A percentile compares a stretch with the other conserved stretches of the same genome.
phyloP scores from a whole-genome alignment of 805 yeast genomes.

The Myxozyma geophila region DNA sequence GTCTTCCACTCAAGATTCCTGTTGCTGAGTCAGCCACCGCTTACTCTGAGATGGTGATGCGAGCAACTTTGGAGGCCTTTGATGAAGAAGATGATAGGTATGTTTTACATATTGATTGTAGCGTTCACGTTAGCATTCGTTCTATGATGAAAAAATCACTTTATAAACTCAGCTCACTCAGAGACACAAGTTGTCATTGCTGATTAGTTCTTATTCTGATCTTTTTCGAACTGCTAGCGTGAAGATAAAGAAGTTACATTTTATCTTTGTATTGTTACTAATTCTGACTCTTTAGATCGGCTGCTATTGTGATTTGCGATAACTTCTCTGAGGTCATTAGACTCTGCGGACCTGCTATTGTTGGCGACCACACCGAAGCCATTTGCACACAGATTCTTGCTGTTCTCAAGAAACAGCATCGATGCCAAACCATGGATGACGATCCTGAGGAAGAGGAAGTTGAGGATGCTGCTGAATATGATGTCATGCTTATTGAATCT shows the following conservation, averaged over 20 bases:
- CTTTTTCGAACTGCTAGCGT: not conserved
- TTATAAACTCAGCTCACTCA: constrained; percentile 39
- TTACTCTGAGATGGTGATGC: constrained; percentile 69
- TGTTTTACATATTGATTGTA: constrained; percentile 44
- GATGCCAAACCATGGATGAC: constrained; percentile 78
- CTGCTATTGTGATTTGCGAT: constrained; percentile 77
- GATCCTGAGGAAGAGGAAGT: constrained; percentile 50
- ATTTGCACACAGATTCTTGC: constrained; percentile 73
- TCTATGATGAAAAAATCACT: constrained; percentile 32
- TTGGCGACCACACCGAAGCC: constrained; percentile 64
- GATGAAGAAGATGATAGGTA: constrained; percentile 82
- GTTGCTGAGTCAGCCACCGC: constrained; percentile 61
- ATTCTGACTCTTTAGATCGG: constrained; percentile 10
- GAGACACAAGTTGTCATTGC: constrained; percentile 39
- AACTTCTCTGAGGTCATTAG: constrained; percentile 68
- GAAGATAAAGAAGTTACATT: not conserved
- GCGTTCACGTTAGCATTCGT: not conserved
- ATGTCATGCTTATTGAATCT: constrained; percentile 77
- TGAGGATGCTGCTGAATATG: constrained; percentile 46
- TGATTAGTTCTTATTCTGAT: constrained; percentile 25
- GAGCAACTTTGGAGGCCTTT: constrained; percentile 63
- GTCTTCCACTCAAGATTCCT: constrained; percentile 46
- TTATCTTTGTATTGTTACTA: not conserved
- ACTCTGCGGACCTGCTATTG: constrained; percentile 70
- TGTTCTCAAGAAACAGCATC: constrained; percentile 79